Base-by-base conservation (phyloP, 75 land plant genomes). In the Cryptomeria japonica region DNA sequence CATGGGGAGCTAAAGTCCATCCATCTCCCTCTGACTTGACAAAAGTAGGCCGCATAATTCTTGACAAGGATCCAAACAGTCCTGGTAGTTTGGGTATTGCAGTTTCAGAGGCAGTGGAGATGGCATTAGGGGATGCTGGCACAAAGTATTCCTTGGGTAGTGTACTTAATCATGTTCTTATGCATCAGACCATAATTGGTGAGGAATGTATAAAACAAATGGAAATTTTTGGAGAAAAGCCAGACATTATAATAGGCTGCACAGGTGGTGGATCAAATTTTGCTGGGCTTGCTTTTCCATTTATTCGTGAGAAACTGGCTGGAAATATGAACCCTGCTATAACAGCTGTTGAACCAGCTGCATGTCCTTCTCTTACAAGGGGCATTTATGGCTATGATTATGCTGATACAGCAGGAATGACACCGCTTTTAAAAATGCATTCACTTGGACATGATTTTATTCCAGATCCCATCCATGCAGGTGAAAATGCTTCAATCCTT, bases 391-490 rank as follows among this genome's bases (percentile, higher is more conserved):
- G 95, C 14, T 97, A 97, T 87, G 99, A 97, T 85, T 97, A 88
- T 91, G 99, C 96, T 15, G 99, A 97, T 86, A 93, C 96, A 7
- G 96, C 95, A 10, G 96, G 99, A 49, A 75, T 96, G 91, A 97
- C 99, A 39, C 99, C 99, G n/a, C 87, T 97, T 82, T 87, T 97
- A 92, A 97, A 97, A 92, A 97, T 97, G 99, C 99, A 97, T 77
- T 95, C 99, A 28, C 98, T 97, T 76, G 99, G 99, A 12, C 99
- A 97, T 89, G 95, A 96, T 85, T 97, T 97, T 87, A 89, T 97
- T 84, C 99, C 99, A 51, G 99, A 97, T 55, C 99, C 99, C n/a
- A 97, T 97, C 76, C 99, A 97, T 91, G 98, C 99, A 87, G 99
- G 99, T 95, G 86, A 85, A 58, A 75, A 34, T 79, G 9, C 46